Evolutionary conservation across 1,284 basidiomycete genomes (phyloP).

Genomic region (Papiliotrema laurentii): DNA sequence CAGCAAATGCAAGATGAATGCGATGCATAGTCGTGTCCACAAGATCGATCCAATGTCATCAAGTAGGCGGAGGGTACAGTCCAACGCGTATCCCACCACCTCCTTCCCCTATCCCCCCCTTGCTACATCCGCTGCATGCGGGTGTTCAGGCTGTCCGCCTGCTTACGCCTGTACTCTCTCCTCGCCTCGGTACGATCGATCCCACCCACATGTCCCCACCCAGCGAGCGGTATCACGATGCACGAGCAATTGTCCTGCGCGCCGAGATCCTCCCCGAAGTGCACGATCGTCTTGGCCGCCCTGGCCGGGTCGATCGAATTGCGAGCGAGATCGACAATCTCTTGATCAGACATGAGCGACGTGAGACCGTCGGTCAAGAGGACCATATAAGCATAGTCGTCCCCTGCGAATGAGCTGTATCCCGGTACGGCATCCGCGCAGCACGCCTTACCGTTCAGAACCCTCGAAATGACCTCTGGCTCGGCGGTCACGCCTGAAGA

Average conservation of each 20-base stretch:
- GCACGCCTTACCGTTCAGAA: conserved; percentile 62
- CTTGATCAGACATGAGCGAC: conserved; percentile 84
- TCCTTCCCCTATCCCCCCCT: not conserved
- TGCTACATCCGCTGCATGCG: conserved; percentile 47
- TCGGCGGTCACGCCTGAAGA: conserved; percentile 88
- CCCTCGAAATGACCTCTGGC: conserved; percentile 78
- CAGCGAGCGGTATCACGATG: conserved; percentile 85
- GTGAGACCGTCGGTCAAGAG: conserved; percentile 88
- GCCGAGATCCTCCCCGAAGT: conserved; percentile 85
- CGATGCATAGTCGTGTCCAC: too few relatives aligned
- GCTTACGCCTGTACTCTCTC: conserved; percentile 69
- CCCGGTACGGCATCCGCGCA: not conserved
- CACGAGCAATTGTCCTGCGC: conserved; percentile 89
- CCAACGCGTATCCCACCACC: not conserved
- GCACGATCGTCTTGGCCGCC: conserved; percentile 77
- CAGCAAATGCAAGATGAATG: too few relatives aligned
- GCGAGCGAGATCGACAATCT: conserved; percentile 85
- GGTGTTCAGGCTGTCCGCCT: conserved; percentile 54
- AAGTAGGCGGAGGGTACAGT: too few relatives aligned
- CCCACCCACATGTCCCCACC: conserved; percentile 77
- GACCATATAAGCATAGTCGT: conserved; percentile 72
- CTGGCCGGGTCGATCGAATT: conserved; percentile 65
- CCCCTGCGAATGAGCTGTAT: conserved; percentile 51
- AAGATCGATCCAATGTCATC: too few relatives aligned
- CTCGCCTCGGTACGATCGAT: conserved; percentile 72